Base-by-base conservation (phyloP, 441 rosid species). In the Macaranga tanarius region DNA sequence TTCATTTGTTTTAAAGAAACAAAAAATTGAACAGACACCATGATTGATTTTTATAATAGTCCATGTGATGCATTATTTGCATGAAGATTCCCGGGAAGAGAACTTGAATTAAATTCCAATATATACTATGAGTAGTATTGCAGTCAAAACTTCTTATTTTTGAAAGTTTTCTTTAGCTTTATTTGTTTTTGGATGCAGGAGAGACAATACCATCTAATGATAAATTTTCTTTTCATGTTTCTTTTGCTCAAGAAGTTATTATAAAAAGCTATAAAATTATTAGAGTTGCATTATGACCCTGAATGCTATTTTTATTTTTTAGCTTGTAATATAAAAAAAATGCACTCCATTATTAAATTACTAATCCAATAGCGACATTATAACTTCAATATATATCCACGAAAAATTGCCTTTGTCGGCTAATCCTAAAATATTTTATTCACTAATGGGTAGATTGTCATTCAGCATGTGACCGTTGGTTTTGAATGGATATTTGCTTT, bases 391-490 rank as follows among this genome's bases (percentile, higher is more conserved):
- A 23, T 10, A 75, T 26, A 44, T 55, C 26, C 26, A 55, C 20
- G 31, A 59, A 56, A 52, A 59, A 56, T 45, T 7, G 19, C 51
- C 28, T 44, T 25, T 47, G 50, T 48, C 50, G 28, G 65, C 13
- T 45, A 40, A 75, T 45, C 59, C 71, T 50, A 62, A n/a, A 70
- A 61, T 54, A 16, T 55, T 23, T 54, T 59, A 45, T 42, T 54
- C 13, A 51, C 47, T 52, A 42, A 76, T 45, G 7, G 63, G 56
- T 51, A 52, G 38, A 54, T 17, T 71, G 71, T 75, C 60, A 52
- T 65, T 70, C n/a, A 57, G 73, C 60, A 69, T 66, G 60, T 61
- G 77, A 75, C 79, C 68, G 75, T 70, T 75, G 56, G 69, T 64
- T 76, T 70, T 20, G 64, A 69, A 72, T 26, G 75, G 38, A 76